Conservation (phyloP, 768 basidiomycete genomes). For the Cystobasidium ongulense region DNA sequence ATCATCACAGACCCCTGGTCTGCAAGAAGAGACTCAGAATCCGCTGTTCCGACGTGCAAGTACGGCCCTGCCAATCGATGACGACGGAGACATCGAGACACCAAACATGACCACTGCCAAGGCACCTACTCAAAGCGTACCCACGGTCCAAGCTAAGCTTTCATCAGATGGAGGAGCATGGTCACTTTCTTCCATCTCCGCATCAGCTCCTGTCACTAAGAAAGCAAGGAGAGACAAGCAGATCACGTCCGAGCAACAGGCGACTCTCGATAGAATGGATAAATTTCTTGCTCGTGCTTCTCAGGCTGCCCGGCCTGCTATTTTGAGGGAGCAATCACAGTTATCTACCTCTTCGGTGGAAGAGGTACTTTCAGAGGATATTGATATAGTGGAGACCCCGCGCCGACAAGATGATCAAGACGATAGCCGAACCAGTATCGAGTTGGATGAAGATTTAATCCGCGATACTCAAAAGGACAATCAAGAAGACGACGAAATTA, state of each 20-base stretch:
- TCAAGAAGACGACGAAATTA: neutral
- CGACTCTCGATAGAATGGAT: neutral
- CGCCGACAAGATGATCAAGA: neutral
- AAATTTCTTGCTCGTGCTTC: neutral
- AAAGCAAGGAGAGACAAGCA: neutral
- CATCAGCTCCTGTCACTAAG: neutral
- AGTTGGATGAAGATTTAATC: neutral
- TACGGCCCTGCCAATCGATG: neutral
- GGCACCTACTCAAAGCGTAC: neutral
- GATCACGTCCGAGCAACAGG: neutral
- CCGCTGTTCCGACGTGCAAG: neutral
- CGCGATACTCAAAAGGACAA: neutral
- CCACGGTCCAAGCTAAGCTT: neutral
- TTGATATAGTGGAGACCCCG: neutral
- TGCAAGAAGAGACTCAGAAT: neutral
- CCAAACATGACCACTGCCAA: neutral
- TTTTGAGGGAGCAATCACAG: neutral
- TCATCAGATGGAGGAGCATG: neutral
- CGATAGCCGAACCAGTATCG: neutral
- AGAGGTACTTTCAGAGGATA: neutral
- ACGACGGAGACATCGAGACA: neutral
- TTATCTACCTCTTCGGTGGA: neutral
- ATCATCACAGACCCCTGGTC: neutral
- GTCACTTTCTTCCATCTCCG: neutral
- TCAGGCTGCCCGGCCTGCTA: neutral